These are phyloP conservation scores for Mortierella claussenii DNA, from an alignment of 192 early-diverging fungal genomes.

Conservation along the genomic window DNA sequence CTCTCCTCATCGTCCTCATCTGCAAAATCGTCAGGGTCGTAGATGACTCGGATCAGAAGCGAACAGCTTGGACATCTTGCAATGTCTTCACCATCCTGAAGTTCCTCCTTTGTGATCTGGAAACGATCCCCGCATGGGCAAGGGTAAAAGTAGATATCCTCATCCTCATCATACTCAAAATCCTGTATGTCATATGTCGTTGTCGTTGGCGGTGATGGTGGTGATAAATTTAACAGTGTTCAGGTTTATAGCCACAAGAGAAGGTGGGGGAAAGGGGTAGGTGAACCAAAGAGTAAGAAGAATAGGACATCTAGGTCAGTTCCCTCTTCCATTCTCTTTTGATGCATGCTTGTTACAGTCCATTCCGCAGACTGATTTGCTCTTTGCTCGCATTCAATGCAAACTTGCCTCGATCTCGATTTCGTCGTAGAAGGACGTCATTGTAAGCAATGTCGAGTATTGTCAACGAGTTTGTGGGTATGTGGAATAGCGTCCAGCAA, in stretches of 20 bases:
- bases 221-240: not conserved
- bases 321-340: not conserved
- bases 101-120: constrained; percentile 82
- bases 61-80: constrained; percentile 95
- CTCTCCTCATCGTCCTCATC: constrained; percentile 63
- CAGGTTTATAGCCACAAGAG: not conserved
- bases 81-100: constrained; percentile 86
- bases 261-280: not conserved
- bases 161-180: constrained; percentile 92
- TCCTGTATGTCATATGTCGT: too few relatives aligned
- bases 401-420: constrained; percentile 63
- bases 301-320: too few relatives aligned
- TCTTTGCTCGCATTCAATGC: not conserved
- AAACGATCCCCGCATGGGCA: constrained; percentile 98
- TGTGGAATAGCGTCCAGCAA: not conserved
- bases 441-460: not conserved
- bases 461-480: not conserved
- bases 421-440: constrained; percentile 68
- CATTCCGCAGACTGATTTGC: not conserved
- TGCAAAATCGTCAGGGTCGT: constrained; percentile 78
- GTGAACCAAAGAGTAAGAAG: not conserved
- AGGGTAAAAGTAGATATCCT: constrained; percentile 86
- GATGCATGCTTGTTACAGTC: not conserved
- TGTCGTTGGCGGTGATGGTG: too few relatives aligned
- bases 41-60: constrained; percentile 90